A percentile compares a stretch with the other conserved stretches of the same genome.
These are phyloP conservation scores for Ephemerocybe angulata DNA, from an alignment of 768 basidiomycete species.

Conservation along the genomic window DNA sequence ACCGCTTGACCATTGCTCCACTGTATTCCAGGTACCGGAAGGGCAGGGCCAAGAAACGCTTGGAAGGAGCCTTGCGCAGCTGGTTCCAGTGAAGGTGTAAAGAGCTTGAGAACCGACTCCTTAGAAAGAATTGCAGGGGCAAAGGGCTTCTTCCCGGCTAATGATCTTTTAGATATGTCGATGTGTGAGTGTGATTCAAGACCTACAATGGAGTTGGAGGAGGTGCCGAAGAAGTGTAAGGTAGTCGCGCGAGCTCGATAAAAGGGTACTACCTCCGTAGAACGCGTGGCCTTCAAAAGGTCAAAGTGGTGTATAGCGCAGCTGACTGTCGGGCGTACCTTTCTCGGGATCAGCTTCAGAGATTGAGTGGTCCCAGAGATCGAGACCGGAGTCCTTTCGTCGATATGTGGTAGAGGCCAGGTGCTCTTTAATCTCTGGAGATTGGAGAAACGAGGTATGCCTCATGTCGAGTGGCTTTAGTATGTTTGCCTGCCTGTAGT, in stretches of 20 bases:
- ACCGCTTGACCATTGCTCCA: slow-evolving; percentile 29
- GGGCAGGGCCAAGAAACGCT: slow-evolving; percentile 26
- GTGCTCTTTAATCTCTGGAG: slow-evolving; percentile 21
- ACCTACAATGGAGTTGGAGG: slow-evolving; percentile 27
- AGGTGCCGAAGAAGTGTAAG: slow-evolving; percentile 30
- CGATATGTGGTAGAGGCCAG: slow-evolving; percentile 22
- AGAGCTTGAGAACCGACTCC: not conserved
- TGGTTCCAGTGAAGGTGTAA: not conserved
- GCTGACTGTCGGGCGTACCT: slow-evolving; percentile 14
- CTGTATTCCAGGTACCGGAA: slow-evolving; percentile 19
- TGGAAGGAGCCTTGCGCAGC: slow-evolving; percentile 14
- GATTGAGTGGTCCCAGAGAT: slow-evolving; percentile 21
- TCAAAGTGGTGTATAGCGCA: not conserved
- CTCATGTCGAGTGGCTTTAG: slow-evolving; percentile 29
- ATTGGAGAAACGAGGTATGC: slow-evolving; percentile 26
- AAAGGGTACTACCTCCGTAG: not conserved
- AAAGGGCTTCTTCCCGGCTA: not conserved
- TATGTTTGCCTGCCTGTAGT: slow-evolving; percentile 26
- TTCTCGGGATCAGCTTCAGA: slow-evolving; percentile 27
- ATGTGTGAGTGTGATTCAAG: not conserved
- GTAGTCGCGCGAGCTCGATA: slow-evolving; percentile 20
- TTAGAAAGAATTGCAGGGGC: not conserved
- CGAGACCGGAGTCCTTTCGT: slow-evolving; percentile 16
- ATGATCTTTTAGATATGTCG: not conserved
- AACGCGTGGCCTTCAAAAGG: not conserved